These are phyloP conservation scores for Beauveria bassiana DNA, from an alignment of 2,329 filamentous ascomycete genomes.

Conservation along the genomic window DNA sequence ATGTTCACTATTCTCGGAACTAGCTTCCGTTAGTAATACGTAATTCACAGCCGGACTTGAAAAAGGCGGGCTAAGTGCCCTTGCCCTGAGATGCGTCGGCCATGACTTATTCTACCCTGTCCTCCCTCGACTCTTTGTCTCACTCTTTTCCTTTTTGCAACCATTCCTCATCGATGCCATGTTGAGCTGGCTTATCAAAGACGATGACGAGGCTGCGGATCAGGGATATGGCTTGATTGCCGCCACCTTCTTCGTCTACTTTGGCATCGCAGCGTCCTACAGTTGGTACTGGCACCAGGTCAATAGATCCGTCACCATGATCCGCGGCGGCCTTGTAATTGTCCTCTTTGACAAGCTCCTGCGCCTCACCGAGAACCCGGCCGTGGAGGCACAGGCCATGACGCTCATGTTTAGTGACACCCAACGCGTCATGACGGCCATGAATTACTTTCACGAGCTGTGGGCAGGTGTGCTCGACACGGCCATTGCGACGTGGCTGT, in stretches of 20 bases:
- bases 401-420: conserved; percentile 7
- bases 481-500: not conserved
- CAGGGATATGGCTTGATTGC: not conserved
- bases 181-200: not conserved
- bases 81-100: not conserved
- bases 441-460: conserved; percentile 4
- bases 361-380: not conserved
- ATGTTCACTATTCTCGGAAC: not conserved
- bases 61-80: not conserved
- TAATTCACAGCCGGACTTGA: not conserved
- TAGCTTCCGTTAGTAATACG: no score
- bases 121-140: not conserved
- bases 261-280: not conserved
- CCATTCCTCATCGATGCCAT: not conserved
- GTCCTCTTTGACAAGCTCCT: conserved; percentile 1
- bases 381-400: not conserved
- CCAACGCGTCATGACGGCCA: not conserved
- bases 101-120: not conserved
- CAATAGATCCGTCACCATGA: not conserved
- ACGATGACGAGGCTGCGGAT: not conserved
- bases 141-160: not conserved
- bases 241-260: not conserved
- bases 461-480: not conserved
- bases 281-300: conserved; percentile 7
- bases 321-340: not conserved